phyloP scores from a whole-genome alignment of 2,329 filamentous ascomycete genomes.

The Sphaerulina populicola region DNA sequence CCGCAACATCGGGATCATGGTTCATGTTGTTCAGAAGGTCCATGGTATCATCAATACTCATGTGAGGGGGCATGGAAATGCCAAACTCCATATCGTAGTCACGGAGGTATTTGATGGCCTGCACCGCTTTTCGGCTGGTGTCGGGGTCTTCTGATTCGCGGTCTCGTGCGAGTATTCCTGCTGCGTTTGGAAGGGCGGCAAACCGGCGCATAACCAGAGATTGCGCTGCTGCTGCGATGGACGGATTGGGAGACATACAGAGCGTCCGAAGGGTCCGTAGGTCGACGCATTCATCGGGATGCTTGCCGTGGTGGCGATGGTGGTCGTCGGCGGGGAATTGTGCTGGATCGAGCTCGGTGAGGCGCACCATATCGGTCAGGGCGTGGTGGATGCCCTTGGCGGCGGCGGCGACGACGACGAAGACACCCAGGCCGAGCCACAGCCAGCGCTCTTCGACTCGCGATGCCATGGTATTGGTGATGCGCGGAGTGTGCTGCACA shows the following conservation, averaged over 20 bases:
- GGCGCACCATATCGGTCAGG: conserved; percentile 53
- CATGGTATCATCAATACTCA: not conserved
- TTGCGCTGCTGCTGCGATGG: conserved; percentile 36
- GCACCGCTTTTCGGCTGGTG: conserved; percentile 13
- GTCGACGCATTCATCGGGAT: conserved; percentile 32
- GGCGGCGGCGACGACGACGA: conserved; percentile 53
- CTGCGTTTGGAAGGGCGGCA: conserved; percentile 11
- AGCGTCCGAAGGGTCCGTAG: conserved; percentile 37
- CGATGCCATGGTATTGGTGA: conserved; percentile 11
- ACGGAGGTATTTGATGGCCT: conserved; percentile 19
- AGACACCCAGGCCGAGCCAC: conserved; percentile 44
- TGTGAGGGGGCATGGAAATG: no score
- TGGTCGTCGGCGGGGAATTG: conserved; percentile 68
- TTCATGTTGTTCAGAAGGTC: not conserved
- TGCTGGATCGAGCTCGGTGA: conserved; percentile 57
- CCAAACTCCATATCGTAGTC: conserved; percentile 24
- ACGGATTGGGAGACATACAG: conserved; percentile 36
- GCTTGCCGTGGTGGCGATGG: conserved; percentile 58
- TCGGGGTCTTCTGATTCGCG: conserved; percentile 11
- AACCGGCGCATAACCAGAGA: conserved; percentile 24
- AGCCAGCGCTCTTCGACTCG: conserved; percentile 36
- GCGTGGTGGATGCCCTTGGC: conserved; percentile 50
- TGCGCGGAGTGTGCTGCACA: not conserved
- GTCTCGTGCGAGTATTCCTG: conserved; percentile 16
- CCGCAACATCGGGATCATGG: not conserved